phyloP scores from a whole-genome alignment of 768 basidiomycete genomes.

The Mycena olivaceomarginata region DNA sequence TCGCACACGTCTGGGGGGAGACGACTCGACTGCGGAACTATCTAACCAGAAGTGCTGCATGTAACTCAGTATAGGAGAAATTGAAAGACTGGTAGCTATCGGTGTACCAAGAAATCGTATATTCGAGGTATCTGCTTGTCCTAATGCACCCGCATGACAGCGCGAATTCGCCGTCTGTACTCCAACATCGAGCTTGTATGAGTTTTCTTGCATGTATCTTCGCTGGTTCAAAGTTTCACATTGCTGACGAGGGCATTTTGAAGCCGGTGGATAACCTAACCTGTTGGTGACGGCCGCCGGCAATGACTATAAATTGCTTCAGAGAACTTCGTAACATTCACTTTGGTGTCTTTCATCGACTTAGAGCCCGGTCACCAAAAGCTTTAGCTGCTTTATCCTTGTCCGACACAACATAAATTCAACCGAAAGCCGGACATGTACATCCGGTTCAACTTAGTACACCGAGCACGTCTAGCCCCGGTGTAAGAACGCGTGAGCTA shows the following conservation, averaged over 20 bases:
- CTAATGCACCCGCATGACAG: too few relatives aligned
- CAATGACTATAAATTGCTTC: neutral
- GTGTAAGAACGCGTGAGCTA: neutral
- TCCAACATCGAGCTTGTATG: neutral
- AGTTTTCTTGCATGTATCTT: neutral
- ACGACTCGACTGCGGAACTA: too few relatives aligned
- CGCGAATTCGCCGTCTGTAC: too few relatives aligned
- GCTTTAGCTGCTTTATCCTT: neutral
- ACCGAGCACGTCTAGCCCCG: neutral
- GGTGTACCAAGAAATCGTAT: too few relatives aligned
- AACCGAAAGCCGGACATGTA: neutral
- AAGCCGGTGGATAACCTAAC: slow-evolving; percentile 11
- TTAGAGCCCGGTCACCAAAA: neutral
- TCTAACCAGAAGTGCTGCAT: too few relatives aligned
- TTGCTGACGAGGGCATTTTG: neutral
- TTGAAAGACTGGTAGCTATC: too few relatives aligned
- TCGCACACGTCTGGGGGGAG: too few relatives aligned
- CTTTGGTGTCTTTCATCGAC: too few relatives aligned
- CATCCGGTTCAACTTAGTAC: slow-evolving; percentile 7
- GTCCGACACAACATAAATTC: neutral
- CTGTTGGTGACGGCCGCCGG: neutral
- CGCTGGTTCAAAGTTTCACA: neutral
- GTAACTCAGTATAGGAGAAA: too few relatives aligned
- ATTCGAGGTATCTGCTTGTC: too few relatives aligned
- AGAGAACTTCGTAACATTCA: neutral